Evolutionary conservation across 2,329 filamentous ascomycete species (phyloP).

Genomic region (Corinectria fuckeliana): DNA sequence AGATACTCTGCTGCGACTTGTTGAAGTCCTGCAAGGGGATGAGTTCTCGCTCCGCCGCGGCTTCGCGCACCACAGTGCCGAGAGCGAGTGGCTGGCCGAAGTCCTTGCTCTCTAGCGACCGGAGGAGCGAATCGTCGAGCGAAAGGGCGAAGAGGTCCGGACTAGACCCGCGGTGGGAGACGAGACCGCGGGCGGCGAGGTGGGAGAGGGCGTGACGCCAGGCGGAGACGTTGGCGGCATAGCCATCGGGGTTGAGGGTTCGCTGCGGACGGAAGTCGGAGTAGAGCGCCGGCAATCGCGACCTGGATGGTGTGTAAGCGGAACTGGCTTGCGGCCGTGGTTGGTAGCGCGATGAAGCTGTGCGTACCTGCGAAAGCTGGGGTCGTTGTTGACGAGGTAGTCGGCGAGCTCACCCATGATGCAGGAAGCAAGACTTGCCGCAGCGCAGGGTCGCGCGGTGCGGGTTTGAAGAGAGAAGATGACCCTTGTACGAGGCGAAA

Average conservation of each 20-base stretch:
- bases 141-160: conserved; percentile 59
- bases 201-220: conserved; percentile 79
- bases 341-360: not conserved
- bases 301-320: conserved; percentile 52
- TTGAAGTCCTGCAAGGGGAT: conserved; percentile 75
- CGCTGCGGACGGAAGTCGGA: conserved; percentile 81
- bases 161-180: conserved; percentile 49
- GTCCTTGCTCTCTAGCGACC: conserved; percentile 75
- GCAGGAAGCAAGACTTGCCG: conserved; percentile 7
- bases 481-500: not conserved
- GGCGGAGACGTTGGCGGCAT: conserved; percentile 77
- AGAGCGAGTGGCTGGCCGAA: conserved; percentile 84
- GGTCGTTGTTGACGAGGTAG: conserved; percentile 67
- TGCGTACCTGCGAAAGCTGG: conserved; percentile 64
- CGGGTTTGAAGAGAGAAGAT: not conserved
- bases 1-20: conserved; percentile 70
- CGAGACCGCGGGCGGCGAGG: conserved; percentile 68
- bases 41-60: conserved; percentile 71
- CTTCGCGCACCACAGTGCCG: conserved; percentile 78
- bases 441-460: not conserved
- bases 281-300: conserved; percentile 84
- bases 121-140: conserved; percentile 68
- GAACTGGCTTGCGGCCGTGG: not conserved
- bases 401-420: conserved; percentile 72
- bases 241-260: conserved; percentile 83